These are phyloP conservation scores for Ramaria sp. DNA, from an alignment of 768 basidiomycete genomes.

Conservation along the genomic window DNA sequence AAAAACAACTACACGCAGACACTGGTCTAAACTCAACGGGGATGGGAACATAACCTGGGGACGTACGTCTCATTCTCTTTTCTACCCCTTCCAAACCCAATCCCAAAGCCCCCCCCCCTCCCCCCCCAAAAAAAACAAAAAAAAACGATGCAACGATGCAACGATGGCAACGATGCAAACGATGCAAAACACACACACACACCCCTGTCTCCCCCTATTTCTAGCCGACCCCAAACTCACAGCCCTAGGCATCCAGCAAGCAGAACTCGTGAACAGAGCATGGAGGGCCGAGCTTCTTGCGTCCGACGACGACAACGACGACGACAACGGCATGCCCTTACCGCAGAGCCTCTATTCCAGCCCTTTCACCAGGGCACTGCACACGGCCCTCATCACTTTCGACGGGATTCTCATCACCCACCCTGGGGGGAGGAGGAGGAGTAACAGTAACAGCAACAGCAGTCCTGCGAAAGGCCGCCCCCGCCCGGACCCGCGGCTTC, in stretches of 20 bases:
- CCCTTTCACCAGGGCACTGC: slow-evolving; percentile 50
- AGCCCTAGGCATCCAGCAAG: slow-evolving; percentile 43
- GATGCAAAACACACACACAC: too few relatives aligned
- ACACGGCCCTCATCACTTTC: slow-evolving; percentile 47
- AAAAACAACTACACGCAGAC: slow-evolving; percentile 24
- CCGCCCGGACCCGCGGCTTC: too few relatives aligned
- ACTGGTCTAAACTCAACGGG: slow-evolving; percentile 53
- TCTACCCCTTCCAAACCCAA: slow-evolving; percentile 12
- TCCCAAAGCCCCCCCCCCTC: too few relatives aligned
- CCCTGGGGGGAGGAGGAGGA: too few relatives aligned
- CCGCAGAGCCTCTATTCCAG: slow-evolving; percentile 52
- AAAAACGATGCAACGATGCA: too few relatives aligned
- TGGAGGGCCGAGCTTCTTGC: slow-evolving; percentile 46
- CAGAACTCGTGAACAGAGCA: slow-evolving; percentile 27
- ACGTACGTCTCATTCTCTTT: slow-evolving; percentile 30
- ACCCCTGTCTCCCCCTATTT: too few relatives aligned
- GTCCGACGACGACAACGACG: too few relatives aligned
- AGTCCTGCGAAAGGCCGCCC: too few relatives aligned
- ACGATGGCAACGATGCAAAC: too few relatives aligned
- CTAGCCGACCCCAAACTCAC: slow-evolving; percentile 62
- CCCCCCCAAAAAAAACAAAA: too few relatives aligned
- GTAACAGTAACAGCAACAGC: too few relatives aligned
- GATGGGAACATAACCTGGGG: slow-evolving; percentile 66
- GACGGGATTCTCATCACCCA: slow-evolving; percentile 20
- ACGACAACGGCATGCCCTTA: slow-evolving; percentile 28